phyloP scores from a whole-genome alignment of 768 basidiomycete genomes.

The Crassisporium funariophilum region DNA sequence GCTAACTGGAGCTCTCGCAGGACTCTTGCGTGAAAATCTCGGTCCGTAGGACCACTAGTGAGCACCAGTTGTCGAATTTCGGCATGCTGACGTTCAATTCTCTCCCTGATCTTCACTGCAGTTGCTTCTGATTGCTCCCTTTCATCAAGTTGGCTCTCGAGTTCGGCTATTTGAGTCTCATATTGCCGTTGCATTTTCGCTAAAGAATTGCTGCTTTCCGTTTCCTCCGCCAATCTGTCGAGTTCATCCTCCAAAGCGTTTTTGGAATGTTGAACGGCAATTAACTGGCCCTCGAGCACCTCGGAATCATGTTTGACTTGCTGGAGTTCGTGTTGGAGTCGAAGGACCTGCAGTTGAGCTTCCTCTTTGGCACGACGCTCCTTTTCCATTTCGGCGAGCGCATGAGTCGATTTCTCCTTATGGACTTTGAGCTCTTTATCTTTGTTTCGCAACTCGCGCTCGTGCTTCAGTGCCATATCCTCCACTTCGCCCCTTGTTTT shows the following conservation, averaged over 20 bases:
- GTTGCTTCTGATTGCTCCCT: conserved; percentile 51
- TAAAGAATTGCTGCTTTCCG: conserved; percentile 52
- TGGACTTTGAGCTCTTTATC: conserved; percentile 67
- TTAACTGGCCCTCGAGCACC: conserved; percentile 56
- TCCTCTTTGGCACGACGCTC: conserved; percentile 67
- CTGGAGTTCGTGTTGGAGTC: conserved; percentile 64
- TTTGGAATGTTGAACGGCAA: conserved; percentile 59
- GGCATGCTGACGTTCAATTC: conserved; percentile 68
- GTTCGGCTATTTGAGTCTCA: conserved; percentile 58
- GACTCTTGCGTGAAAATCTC: conserved; percentile 60
- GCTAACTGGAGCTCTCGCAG: conserved; percentile 63
- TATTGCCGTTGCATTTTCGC: conserved; percentile 67
- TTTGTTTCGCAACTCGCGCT: conserved; percentile 67
- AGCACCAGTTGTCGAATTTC: conserved; percentile 70
- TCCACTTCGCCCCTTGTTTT: conserved; percentile 80
- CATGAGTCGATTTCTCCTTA: conserved; percentile 60
- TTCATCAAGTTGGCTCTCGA: conserved; percentile 64
- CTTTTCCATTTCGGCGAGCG: conserved; percentile 61
- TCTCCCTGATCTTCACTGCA: conserved; percentile 58
- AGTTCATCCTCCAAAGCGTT: conserved; percentile 68
- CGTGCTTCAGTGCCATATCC: conserved; percentile 75
- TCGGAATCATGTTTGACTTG: conserved; percentile 54
- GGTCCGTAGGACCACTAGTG: conserved; percentile 57
- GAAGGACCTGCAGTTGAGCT: conserved; percentile 62
- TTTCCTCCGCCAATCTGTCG: conserved; percentile 63